Base-by-base conservation (phyloP, 768 basidiomycete genomes). In the Galerina sulciceps region DNA sequence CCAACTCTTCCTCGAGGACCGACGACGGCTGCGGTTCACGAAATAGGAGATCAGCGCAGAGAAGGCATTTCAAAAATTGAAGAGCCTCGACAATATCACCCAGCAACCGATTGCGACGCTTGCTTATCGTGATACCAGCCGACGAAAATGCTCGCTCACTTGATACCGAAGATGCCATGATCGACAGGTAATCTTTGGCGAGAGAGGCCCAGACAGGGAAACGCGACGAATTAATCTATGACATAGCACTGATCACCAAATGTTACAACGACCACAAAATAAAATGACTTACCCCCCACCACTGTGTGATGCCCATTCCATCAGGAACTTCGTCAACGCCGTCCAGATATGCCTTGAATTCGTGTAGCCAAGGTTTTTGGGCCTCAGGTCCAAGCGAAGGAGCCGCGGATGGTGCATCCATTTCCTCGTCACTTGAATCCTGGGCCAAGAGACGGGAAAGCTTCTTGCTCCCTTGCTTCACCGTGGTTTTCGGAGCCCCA, bases 91-190 rank as follows among this genome's bases (percentile, higher is more conserved):
- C 26, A 26, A 26, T 26, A 26, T 26, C 26, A 3, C 6, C 6
- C 6, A 3, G 6, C 6, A 26, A 26, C 6, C 26, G 59, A 53
- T 72, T 77, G 4, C 68, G 64, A 17, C 62, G 69, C 57, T 76
- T 76, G 13, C 60, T 69, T 41, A 78, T 70, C 0, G 77, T 79
- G 23, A 79, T 76, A 4, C 76, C 75, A 8, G 70, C 76, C 3
- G 68, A 63, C 0, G 73, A 80, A 59, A 81, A 79, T 4, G 75
- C 77, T 8, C 67, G 66, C 60, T 79, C 74, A 64, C 71, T 75
- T 4, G 76, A 78, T 9, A 79, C 75, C 1, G 71, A 75, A 0
- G 73, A 73, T 9, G 73, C 72, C 73, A 78, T 76, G 22, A 80
- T 71, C 2, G 74, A 47, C 9, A 79, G 68, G 23, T 74, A 61